Evolutionary conservation across 257 asterid genomes (phyloP).

Genomic region (Solanum gracilifrons): DNA sequence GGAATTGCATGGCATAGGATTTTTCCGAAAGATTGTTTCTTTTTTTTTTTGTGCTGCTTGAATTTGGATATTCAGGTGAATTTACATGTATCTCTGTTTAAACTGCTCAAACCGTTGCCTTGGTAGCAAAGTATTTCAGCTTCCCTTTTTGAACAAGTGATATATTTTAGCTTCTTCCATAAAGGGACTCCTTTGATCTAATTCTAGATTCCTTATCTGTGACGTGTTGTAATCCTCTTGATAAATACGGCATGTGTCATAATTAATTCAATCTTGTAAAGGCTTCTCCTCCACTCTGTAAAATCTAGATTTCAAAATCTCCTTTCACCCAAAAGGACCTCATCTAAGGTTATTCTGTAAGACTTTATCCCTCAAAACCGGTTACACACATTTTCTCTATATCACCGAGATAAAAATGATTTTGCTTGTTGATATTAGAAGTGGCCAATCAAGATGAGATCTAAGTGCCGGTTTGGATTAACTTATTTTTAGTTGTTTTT

Average conservation of each 20-base stretch:
- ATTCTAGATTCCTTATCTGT: not conserved
- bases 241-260: not conserved
- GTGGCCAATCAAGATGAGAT: not conserved
- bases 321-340: not conserved
- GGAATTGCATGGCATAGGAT: too few species aligned
- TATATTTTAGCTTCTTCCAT: not conserved
- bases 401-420: not conserved
- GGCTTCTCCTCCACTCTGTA: not conserved
- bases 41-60: too few species aligned
- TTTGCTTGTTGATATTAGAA: not conserved
- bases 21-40: too few species aligned
- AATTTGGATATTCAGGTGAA: too few species aligned
- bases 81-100: too few species aligned
- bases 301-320: not conserved
- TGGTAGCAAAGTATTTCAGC: not conserved
- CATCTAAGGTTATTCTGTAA: not conserved
- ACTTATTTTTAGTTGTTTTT: too few species aligned
- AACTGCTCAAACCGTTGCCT: not conserved
- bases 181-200: not conserved
- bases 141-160: not conserved
- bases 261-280: not conserved
- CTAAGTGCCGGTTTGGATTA: too few species aligned
- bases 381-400: not conserved
- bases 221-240: not conserved
- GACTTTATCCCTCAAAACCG: not conserved